Conservation (phyloP, 2,329 filamentous ascomycete species). For the Colletotrichum somersetense region DNA sequence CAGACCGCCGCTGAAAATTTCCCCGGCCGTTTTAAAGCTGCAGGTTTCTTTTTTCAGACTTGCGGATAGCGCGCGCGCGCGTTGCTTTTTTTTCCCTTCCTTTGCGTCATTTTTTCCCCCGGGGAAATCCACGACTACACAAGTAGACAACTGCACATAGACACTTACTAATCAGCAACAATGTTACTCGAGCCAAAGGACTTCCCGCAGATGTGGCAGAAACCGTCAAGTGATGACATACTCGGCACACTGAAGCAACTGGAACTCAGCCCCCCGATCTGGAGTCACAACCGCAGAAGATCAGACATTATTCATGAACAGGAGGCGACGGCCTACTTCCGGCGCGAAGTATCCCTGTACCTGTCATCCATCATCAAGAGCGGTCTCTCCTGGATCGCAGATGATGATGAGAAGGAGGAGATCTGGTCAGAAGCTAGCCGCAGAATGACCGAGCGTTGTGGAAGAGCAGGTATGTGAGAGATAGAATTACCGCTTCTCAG, state of each 20-base stretch:
- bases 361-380: conserved; percentile 77
- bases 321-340: conserved; percentile 57
- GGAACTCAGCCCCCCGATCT: conserved; percentile 75
- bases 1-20: conserved; percentile 40
- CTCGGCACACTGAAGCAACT: conserved; percentile 75
- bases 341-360: conserved; percentile 71
- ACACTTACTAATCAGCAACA: conserved; percentile 24
- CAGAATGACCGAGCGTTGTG: conserved; percentile 87
- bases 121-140: not conserved
- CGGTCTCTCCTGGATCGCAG: conserved; percentile 75
- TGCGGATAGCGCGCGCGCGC: not conserved
- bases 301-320: conserved; percentile 58
- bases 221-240: conserved; percentile 75
- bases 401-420: conserved; percentile 74
- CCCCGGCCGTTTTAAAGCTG: not conserved
- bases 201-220: conserved; percentile 86
- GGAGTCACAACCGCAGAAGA: conserved; percentile 65
- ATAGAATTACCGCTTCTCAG: not conserved
- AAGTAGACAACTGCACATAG: conserved; percentile 28
- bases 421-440: conserved; percentile 85
- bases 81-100: not conserved
- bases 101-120: not conserved
- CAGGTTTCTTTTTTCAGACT: not conserved
- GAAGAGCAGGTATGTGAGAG: conserved; percentile 71
- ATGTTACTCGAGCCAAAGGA: conserved; percentile 62